Percentiles rank a stretch among this genome's conserved stretches.
Conservation (phyloP, 2,329 filamentous ascomycete genomes). For the Hymenoscyphus fructigenus region DNA sequence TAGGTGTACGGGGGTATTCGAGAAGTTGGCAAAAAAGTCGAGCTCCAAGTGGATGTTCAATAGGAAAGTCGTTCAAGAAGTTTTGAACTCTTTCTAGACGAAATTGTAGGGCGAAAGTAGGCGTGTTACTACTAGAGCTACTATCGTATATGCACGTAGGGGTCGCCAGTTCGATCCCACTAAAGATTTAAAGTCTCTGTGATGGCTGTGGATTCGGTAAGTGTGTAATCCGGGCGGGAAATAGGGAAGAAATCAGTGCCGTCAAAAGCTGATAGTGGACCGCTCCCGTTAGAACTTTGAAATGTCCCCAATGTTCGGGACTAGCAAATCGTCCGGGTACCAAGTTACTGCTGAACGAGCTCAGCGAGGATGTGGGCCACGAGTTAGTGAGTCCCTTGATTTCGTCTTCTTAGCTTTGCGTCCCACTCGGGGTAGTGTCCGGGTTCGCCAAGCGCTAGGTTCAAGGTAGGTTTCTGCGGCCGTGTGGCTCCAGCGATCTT, state of each 20-base stretch:
- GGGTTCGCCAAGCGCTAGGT: background rate
- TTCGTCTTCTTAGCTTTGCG: too few relatives aligned
- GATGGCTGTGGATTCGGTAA: background rate
- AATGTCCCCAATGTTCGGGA: conserved; percentile 2
- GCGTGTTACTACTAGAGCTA: background rate
- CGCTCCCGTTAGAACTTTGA: background rate
- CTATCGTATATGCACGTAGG: background rate
- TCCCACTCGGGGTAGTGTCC: background rate
- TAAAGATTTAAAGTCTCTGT: background rate
- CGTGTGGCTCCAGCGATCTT: conserved; percentile 18
- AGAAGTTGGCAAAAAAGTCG: background rate
- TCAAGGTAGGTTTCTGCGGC: background rate
- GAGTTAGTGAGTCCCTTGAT: too few relatives aligned
- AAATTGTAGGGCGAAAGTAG: background rate
- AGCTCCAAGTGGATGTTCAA: background rate
- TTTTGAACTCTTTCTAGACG: background rate
- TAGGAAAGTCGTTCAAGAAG: background rate
- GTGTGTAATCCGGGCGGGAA: background rate
- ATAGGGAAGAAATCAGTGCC: background rate
- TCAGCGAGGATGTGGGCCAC: background rate
- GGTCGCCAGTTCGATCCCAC: background rate
- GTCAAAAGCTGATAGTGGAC: conserved; percentile 1
- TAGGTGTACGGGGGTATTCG: too few relatives aligned
- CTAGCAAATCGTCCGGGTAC: background rate
- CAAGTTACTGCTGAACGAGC: background rate